Base-by-base conservation (phyloP, 2,329 filamentous ascomycete species). In the Venturia pyrina region DNA sequence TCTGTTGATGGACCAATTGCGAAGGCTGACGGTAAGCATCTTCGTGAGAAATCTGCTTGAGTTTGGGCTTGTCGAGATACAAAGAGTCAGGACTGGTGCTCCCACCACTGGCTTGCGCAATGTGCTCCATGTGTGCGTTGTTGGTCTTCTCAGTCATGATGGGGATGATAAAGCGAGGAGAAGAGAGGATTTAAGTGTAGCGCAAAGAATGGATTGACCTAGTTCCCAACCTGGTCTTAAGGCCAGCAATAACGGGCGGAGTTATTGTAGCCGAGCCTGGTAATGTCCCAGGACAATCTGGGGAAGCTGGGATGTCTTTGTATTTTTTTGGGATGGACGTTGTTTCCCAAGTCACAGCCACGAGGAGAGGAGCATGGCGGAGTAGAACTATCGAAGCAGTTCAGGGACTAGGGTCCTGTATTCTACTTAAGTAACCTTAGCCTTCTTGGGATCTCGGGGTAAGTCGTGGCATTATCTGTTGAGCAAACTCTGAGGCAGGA, bases 41-140 rank as follows among this genome's bases (percentile, higher is more conserved):
- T 28, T 65, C 50, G 7, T 56, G 50, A 7, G 28, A 34, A 24
- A 62, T 46, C 37, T 46, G 28, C 28, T 34, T 62, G 40, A 62
- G 11, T 24, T 62, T 62, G 40, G 40, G 19, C 19, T 44, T 46
- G 3, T 46, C 60, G 40, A 62, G 44, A 17, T 43, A 62, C 24
- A 62, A 15, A 59, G 53, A 59, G 19, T 59, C 32, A 28, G 60
- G 40, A 11, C 60, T 62, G n/a, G 21, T 15, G 15, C 60, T 62
- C 17, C 60, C 60, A 24, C 60, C 60, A 24, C 19, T 62, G 53
- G 53, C 5, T 44, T 44, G 32, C 7, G 60, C 37, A 46, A 28
- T 43, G 24, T 62, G 13, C 60, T 62, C 60, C 60, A 43, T 62
- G 43, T 62, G 60, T 46, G 21, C n/a, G n/a, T 37, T 59, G 19